Base-by-base conservation (phyloP, 139 green algal genomes). In the Chlorella sp. region DNA sequence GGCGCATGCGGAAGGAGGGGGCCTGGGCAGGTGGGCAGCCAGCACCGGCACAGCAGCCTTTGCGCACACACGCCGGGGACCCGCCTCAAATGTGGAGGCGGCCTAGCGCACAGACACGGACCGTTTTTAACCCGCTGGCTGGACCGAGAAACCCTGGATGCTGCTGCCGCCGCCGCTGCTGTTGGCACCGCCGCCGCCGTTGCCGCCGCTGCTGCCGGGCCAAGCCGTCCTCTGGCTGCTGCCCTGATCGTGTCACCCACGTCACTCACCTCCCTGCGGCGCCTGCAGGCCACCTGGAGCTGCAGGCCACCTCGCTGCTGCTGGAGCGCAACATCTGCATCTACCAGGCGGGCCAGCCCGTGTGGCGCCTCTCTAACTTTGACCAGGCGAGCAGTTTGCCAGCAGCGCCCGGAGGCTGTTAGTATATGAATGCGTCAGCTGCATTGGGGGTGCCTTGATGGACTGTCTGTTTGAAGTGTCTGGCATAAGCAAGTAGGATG, bases 241-340 rank as follows among this genome's bases (percentile, higher is more conserved):
- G 22, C 56, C 56, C 13, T 20, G 7, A 3, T 20, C 30, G 9
- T 24, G 3, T 65, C 22, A 3, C 13, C 9, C 22, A 24, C 9
- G 13, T 65, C 56, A 9, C 7, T 4, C 30, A 24, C 7, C 56
- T 24, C 56, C 56, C 56, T 65, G 56, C 16, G 51, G 51, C 51
- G 16, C 51, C 51, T 38, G 92, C 88, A 7, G 93, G 93, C 32
- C 85, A 96, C 84, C 91, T 96, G 84, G 94, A 96, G 85, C 76
- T 96, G 76, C 91, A 96, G 70, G 93, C 88, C 14, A 76, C 90
- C 40, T 88, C 74, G 0, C 32, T 87, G 1, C 72, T 84, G 36
- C 73, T 90, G 48, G 48, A 70, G 8, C 77, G 72, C 32, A 94
- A 95, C 85, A 88, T 95, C 38, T 84, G 44, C 54, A 91, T 95